Conservation (phyloP, 1,284 basidiomycete genomes). For the Apiotrichum gamsii region DNA sequence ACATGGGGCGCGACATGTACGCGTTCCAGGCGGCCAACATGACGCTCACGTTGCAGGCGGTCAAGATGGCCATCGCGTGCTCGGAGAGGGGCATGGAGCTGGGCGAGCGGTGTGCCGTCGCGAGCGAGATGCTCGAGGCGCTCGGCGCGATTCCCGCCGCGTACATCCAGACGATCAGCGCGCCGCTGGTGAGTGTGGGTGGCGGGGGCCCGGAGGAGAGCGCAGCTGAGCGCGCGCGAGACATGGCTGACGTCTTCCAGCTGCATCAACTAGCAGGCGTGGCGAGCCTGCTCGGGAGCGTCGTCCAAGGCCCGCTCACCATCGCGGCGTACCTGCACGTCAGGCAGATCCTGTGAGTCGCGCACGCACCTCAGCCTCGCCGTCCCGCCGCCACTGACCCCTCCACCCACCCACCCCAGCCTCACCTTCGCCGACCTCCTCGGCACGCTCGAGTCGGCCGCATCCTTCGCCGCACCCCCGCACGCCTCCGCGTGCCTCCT, state of each 20-base stretch:
- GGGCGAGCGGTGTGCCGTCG: constrained; percentile 20
- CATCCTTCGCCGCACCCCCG: constrained; percentile 7
- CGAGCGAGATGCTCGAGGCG: constrained; percentile 20
- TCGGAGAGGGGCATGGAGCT: constrained; percentile 10
- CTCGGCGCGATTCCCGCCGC: constrained; percentile 19
- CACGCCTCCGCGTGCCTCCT: constrained; percentile 10
- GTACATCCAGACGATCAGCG: constrained; percentile 16
- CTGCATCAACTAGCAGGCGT: constrained; percentile 24
- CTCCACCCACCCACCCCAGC: background rate
- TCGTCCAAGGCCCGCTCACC: constrained; percentile 20
- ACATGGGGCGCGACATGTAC: constrained; percentile 15
- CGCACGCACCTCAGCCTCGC: background rate
- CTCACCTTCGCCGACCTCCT: constrained; percentile 16
- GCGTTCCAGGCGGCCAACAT: constrained; percentile 24
- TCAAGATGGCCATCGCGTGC: constrained; percentile 20
- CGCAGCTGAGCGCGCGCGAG: no score
- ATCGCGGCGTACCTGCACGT: constrained; percentile 19
- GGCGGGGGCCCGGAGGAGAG: no score
- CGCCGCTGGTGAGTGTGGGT: background rate
- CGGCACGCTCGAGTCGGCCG: constrained; percentile 9
- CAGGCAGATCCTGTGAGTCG: constrained; percentile 15
- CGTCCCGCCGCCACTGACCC: no score
- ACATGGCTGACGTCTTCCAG: constrained; percentile 2
- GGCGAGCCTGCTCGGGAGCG: constrained; percentile 20
- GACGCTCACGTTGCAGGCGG: constrained; percentile 19